A percentile compares a stretch with the other conserved stretches of the same genome.
phyloP scores from a whole-genome alignment of 108 stramenopile genomes.

The Skeletonema potamos region DNA sequence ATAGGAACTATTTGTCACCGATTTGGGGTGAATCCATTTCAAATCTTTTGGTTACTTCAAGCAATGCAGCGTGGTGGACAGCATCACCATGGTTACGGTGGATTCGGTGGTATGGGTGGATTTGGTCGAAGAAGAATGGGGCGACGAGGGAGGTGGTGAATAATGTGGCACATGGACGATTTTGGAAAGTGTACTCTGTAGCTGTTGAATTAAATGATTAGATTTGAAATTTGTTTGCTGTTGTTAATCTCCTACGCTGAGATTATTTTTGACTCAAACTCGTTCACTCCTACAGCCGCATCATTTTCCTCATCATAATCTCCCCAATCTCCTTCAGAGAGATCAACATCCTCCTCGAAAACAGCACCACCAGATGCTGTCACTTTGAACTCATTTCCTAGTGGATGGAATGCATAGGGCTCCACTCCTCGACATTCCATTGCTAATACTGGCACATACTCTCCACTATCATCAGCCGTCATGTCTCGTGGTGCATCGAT shows the following conservation, averaged over 20 bases:
- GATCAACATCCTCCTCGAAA: constrained; percentile 82
- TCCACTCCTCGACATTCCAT: constrained; percentile 82
- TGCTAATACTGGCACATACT: constrained; percentile 72
- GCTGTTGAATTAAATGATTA: background rate
- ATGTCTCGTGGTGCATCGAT: constrained; percentile 38
- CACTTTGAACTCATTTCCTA: constrained; percentile 82
- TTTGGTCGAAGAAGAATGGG: constrained; percentile 38
- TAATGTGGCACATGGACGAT: background rate
- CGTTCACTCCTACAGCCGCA: constrained; percentile 59
- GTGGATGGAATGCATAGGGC: constrained; percentile 81
- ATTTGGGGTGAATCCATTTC: constrained; percentile 72
- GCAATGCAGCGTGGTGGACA: constrained; percentile 45
- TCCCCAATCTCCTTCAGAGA: constrained; percentile 86
- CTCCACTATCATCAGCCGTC: constrained; percentile 68
- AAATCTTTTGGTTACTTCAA: constrained; percentile 60
- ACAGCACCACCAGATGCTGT: constrained; percentile 59
- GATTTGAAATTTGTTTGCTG: background rate
- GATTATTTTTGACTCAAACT: constrained; percentile 72
- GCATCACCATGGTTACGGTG: constrained; percentile 13
- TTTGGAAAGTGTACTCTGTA: background rate
- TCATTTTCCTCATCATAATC: constrained; percentile 90
- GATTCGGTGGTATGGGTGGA: constrained; percentile 35
- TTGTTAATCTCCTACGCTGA: constrained; percentile 4
- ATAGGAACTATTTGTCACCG: constrained; percentile 52
- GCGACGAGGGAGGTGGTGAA: constrained; percentile 16